Evolutionary conservation across 805 yeast genomes (phyloP).

Genomic region (Candida dendrica): DNA sequence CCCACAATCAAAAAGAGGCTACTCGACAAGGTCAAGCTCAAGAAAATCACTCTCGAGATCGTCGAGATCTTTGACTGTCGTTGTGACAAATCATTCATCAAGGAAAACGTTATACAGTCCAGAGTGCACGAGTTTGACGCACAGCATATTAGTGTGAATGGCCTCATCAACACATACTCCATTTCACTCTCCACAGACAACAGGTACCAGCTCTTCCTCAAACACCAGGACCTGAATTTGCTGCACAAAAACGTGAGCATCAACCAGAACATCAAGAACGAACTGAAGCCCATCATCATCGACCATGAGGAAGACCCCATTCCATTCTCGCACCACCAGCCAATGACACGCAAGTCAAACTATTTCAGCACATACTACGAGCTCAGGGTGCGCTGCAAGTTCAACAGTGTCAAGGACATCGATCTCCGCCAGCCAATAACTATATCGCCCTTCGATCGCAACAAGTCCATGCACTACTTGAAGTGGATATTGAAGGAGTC

Average conservation of each 20-base stretch:
- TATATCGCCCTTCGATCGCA: constrained; percentile 45
- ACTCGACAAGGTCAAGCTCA: constrained; percentile 29
- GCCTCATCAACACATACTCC: background rate
- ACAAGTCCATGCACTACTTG: constrained; percentile 40
- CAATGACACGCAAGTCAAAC: constrained; percentile 45
- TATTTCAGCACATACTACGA: constrained; percentile 48
- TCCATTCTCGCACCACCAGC: constrained; percentile 34
- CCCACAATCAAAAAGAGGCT: constrained; percentile 21
- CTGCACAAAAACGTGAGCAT: constrained; percentile 14
- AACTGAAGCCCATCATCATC: constrained; percentile 23
- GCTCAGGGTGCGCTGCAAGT: constrained; percentile 39
- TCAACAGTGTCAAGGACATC: constrained; percentile 42
- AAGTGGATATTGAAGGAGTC: constrained; percentile 49
- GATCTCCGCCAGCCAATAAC: constrained; percentile 44
- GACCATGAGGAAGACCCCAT: constrained; percentile 14
- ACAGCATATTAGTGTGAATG: background rate
- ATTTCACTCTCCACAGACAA: constrained; percentile 9
- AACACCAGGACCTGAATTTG: constrained; percentile 24
- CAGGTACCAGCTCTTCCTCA: constrained; percentile 22
- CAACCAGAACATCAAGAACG: constrained; percentile 10
- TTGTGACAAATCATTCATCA: constrained; percentile 32
- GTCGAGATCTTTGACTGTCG: constrained; percentile 43
- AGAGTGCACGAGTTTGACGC: constrained; percentile 2
- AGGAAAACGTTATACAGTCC: constrained; percentile 34
- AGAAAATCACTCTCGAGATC: constrained; percentile 38